Evolutionary conservation across 2,329 filamentous ascomycete genomes (phyloP).

Genomic region (Penicillium hesseltinei): DNA sequence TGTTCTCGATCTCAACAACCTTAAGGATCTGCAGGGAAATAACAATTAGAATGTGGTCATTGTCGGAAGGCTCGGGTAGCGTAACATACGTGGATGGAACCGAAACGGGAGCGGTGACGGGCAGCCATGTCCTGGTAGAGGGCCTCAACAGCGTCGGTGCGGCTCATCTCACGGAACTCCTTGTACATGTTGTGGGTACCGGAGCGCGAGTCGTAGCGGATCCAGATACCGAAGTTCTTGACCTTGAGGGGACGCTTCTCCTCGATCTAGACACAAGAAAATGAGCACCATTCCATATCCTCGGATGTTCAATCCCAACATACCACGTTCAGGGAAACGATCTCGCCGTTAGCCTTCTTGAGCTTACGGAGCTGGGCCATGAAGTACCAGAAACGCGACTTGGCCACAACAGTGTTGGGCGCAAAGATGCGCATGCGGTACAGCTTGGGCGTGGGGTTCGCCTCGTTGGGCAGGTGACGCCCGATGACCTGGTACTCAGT

Average conservation of each 20-base stretch:
- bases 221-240: constrained; percentile 99
- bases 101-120: constrained; percentile 96
- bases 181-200: constrained; percentile 99
- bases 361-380: constrained; percentile 98
- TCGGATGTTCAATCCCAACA: constrained; percentile 38
- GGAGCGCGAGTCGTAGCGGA: constrained; percentile 99
- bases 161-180: constrained; percentile 99
- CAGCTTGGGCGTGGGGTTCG: constrained; percentile 94
- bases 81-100: constrained; percentile 89
- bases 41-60: constrained; percentile 14
- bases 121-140: constrained; percentile 99
- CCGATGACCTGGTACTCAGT: constrained; percentile 99
- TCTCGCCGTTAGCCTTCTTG: constrained; percentile 99
- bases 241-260: constrained; percentile 99
- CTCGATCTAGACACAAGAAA: constrained; percentile 64
- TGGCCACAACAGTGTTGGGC: constrained; percentile 95
- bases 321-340: constrained; percentile 95
- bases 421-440: constrained; percentile 99
- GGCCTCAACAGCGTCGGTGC: constrained; percentile 90
- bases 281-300: constrained; percentile 15
- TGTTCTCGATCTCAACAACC: constrained; percentile 95
- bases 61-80: not conserved
- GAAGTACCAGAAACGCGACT: constrained; percentile 99
- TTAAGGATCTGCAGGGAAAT: constrained; percentile 74
- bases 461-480: constrained; percentile 96